phyloP scores from a whole-genome alignment of 2,329 filamentous ascomycete species.

The Pseudohalonectria lignicola region DNA sequence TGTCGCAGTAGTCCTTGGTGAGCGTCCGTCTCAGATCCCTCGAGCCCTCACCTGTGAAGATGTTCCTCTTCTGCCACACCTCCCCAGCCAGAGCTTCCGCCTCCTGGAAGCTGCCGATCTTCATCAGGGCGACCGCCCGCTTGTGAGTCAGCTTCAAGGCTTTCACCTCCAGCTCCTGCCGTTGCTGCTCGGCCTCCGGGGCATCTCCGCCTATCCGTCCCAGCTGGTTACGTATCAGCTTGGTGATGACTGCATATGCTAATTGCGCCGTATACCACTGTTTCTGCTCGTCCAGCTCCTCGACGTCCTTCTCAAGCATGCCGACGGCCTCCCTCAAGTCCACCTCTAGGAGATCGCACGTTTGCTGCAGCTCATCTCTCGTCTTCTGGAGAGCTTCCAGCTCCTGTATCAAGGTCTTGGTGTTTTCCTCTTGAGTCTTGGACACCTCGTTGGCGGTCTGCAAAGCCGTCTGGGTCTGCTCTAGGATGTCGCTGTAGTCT shows the following conservation, averaged over 20 bases:
- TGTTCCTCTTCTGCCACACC: conserved; percentile 2
- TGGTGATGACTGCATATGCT: conserved; percentile 1
- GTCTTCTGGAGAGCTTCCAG: not conserved
- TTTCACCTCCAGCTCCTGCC: conserved; percentile 2
- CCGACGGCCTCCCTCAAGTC: conserved; percentile 1
- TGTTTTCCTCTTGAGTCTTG: not conserved
- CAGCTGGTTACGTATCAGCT: not conserved
- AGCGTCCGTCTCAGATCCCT: not conserved
- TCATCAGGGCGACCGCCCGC: conserved; percentile 2
- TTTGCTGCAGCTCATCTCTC: not conserved
- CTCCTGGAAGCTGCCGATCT: conserved; percentile 3
- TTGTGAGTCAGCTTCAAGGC: conserved; percentile 2
- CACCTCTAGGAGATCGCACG: not conserved
- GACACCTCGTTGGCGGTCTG: not conserved
- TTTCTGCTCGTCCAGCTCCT: conserved; percentile 3
- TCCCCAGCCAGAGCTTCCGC: conserved; percentile 1
- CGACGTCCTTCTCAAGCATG: conserved; percentile 2
- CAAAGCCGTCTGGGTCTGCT: conserved; percentile 1
- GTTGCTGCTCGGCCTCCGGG: not conserved
- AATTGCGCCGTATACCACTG: conserved; percentile 3
- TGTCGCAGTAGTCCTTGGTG: conserved; percentile 5
- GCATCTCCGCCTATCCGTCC: conserved; percentile 1
- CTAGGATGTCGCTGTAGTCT: conserved; percentile 1
- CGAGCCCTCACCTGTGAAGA: not conserved
- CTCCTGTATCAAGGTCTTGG: not conserved